These are phyloP conservation scores for Hypoxylon lienhwacheense DNA, from an alignment of 495 filamentous ascomycete species.

Conservation along the genomic window DNA sequence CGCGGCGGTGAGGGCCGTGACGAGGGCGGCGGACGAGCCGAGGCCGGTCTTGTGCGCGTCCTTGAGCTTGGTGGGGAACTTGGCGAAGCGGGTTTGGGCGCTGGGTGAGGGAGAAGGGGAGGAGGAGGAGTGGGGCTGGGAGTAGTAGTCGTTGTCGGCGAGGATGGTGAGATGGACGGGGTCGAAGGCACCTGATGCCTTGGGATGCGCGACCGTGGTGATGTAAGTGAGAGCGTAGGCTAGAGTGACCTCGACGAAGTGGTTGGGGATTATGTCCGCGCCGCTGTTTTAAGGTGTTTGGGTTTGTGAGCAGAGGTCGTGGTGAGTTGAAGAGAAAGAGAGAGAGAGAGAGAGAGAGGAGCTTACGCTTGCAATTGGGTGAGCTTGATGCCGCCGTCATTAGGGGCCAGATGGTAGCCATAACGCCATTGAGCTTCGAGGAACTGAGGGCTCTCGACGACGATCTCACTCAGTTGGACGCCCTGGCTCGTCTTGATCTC, in stretches of 20 bases:
- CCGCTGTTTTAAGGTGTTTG: slow-evolving; percentile 35
- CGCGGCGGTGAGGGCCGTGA: slow-evolving; percentile 84
- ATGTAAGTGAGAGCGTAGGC: slow-evolving; percentile 86
- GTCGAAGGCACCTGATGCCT: slow-evolving; percentile 59
- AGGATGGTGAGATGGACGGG: slow-evolving; percentile 81
- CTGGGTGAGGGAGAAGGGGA: not conserved
- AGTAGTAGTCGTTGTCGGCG: slow-evolving; percentile 96
- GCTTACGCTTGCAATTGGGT: slow-evolving; percentile 78
- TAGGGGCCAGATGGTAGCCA: slow-evolving; percentile 64
- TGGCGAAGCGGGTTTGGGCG: slow-evolving; percentile 60
- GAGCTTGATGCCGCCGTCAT: slow-evolving; percentile 75
- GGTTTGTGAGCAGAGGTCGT: slow-evolving; percentile 10
- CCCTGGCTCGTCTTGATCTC: slow-evolving; percentile 60
- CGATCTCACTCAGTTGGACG: slow-evolving; percentile 65
- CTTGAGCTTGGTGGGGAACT: slow-evolving; percentile 73
- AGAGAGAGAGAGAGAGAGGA: slow-evolving; percentile 8
- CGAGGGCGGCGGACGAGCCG: slow-evolving; percentile 91
- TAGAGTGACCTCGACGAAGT: slow-evolving; percentile 88
- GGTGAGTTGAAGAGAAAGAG: not conserved
- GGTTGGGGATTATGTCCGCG: slow-evolving; percentile 57
- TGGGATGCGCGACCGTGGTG: slow-evolving; percentile 54
- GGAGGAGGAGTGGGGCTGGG: slow-evolving; percentile 55
- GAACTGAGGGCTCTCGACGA: slow-evolving; percentile 92
- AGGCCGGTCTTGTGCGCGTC: slow-evolving; percentile 94
- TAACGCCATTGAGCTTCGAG: slow-evolving; percentile 83